Conservation (phyloP, 148 eudicot genomes). For the Dianthus caryophyllus region DNA sequence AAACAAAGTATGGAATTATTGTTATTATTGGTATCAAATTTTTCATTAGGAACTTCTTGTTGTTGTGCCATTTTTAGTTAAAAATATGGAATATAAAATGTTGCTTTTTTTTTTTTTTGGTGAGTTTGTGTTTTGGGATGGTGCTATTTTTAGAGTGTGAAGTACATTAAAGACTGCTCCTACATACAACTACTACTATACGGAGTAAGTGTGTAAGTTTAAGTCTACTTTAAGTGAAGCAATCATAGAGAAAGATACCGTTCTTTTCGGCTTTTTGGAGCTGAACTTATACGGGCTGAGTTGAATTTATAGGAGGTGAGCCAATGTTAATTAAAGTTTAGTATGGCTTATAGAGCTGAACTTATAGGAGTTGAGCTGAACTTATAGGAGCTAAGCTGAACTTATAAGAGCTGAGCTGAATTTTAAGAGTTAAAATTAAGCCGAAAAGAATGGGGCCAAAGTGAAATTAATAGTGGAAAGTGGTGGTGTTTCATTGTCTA, state of each 20-base stretch:
- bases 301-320: not conserved
- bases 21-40: not conserved
- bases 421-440: too few relatives aligned
- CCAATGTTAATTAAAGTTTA: not conserved
- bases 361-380: too few relatives aligned
- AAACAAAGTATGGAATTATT: conserved; percentile 17
- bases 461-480: not conserved
- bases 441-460: not conserved
- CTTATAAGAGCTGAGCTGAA: too few relatives aligned
- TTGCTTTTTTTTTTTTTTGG: not conserved
- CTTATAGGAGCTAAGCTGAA: too few relatives aligned
- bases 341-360: too few relatives aligned
- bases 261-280: too few relatives aligned
- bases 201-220: not conserved
- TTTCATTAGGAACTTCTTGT: not conserved
- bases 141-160: conserved; percentile 5
- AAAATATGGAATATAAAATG: too few relatives aligned
- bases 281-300: too few relatives aligned
- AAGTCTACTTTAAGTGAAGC: not conserved
- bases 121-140: not conserved
- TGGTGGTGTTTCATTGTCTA: conserved; percentile 10
- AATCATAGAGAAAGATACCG: not conserved
- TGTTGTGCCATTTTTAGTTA: conserved; percentile 20
- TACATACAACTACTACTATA: not conserved
- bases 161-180: conserved; percentile 4